Evolutionary conservation across 139 green algal species (phyloP), one percentile per base, ranked within the genome.

Genomic region (Eudorina sp.): DNA sequence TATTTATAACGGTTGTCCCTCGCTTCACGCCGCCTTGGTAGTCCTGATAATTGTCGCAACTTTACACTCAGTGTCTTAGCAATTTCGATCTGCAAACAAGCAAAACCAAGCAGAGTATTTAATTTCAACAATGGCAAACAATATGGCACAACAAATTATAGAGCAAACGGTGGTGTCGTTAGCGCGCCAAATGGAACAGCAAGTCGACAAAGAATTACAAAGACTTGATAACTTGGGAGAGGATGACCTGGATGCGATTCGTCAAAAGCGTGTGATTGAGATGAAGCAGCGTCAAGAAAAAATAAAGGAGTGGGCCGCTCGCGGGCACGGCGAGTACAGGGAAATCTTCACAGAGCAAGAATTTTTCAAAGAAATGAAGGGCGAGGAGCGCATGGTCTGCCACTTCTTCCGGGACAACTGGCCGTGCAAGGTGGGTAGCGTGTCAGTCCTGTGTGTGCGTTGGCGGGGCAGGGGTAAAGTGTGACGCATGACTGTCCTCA

Each of bases 321-420:
- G 75, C 16, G 98, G 98, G 14, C 98, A 99, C 88, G 98, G 98
- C 41, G 96, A 98, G 88, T 98, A 98, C 74, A 85, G 69, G 3
- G 96, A 99, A 60, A 86, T 98, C 0, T 13, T 83, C 0, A 81
- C 92, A 13, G 97, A 99, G 92, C 96, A 97, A 72, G 96, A 98
- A 19, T 99, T 99, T 88, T 99, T 99, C 83, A 93, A 94, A 43
- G 96, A 96, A 69, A 97, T 98, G 88, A 99, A 99, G 92, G 94
- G 95, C 0, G 97, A 97, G 83, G 96, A 98, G n/a, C 85, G 96
- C 43, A 95, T 98, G 90, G 91, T 99, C 0, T 98, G 95, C 90
- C 96, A 98, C 84, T 99, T 99, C 75, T 99, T 96, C 87, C 76
- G 96, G 6, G 89, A 97, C 29, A 97, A 95, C 87, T 96, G 93